Evolutionary conservation across 495 filamentous ascomycete genomes (phyloP), one percentile per base, ranked within the genome.

Genomic region (Podospora didyma): DNA sequence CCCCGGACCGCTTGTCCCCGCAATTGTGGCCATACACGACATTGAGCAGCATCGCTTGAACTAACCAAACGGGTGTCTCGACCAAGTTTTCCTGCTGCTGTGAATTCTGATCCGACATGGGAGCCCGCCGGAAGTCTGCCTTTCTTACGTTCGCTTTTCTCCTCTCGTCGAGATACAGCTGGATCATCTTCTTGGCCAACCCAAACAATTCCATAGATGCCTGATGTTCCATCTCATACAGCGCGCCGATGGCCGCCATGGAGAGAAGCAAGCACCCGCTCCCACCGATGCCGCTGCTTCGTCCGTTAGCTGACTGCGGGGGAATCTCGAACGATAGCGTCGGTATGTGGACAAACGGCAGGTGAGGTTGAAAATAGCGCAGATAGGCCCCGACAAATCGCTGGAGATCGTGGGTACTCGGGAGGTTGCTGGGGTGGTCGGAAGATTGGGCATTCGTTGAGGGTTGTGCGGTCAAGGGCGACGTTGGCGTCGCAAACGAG

Each of bases 21-120:
- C 90, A 96, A 60, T 96, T 92, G 62, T 97, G 90, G 10, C 95
- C 95, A 62, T 96, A 98, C 11, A 97, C 88, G 34, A 97, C 89
- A 71, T 96, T 97, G 41, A 98, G 79, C 26, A 98, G 80, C 94
- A 98, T 97, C 1, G 94, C 92, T 66, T 98, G 94, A n/a, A 98
- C 90, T 24, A 98, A 80, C 94, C 94, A 97, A 49, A 97, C 78
- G 2, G 94, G 94, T 12, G 91, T 96, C 61, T 94, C 88, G 44
- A 86, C 77, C 2, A 86, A 79, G 61, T 81, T 82, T 55, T 93
- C 88, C 54, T 81, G 78, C 34, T 79, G 73, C 49, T 78, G 73
- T 55, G 71, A 69, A 61, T 70, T 70, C 10, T 75, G 71, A 57
- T 78, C 75, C 49, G 77, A 75, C 51, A 75, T 57, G 20, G 78